Evolutionary conservation across 2,329 filamentous ascomycete genomes (phyloP).

Genomic region (Calcarisporium arbuscula): DNA sequence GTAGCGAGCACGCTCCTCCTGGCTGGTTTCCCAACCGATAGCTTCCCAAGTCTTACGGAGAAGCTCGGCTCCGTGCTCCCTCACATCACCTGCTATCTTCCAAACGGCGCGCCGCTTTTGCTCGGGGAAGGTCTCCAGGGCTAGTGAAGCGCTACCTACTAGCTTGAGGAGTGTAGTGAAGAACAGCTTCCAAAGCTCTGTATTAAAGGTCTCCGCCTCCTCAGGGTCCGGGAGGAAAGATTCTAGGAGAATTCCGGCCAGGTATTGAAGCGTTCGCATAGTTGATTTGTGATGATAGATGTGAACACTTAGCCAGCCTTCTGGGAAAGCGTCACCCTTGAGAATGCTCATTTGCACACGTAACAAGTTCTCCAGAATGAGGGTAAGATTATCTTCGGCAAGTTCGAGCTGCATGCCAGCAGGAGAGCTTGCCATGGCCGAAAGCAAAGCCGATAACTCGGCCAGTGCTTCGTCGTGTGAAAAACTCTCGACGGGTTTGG

Average conservation of each 20-base stretch:
- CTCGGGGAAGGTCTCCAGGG: constrained; percentile 92
- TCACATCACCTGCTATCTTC: constrained; percentile 97
- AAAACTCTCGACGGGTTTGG: constrained; percentile 56
- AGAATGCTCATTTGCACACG: constrained; percentile 86
- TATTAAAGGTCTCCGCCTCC: constrained; percentile 86
- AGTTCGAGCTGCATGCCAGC: constrained; percentile 68
- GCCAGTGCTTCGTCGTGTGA: constrained; percentile 80
- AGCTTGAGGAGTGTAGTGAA: constrained; percentile 85
- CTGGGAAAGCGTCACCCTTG: constrained; percentile 81
- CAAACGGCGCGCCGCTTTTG: constrained; percentile 94
- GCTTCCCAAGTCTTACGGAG: constrained; percentile 85
- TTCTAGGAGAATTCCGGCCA: constrained; percentile 73
- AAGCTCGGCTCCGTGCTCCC: constrained; percentile 83
- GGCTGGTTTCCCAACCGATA: constrained; percentile 88
- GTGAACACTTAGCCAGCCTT: constrained; percentile 84
- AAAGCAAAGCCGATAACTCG: constrained; percentile 82
- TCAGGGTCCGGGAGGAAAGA: constrained; percentile 83
- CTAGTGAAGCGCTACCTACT: constrained; percentile 80
- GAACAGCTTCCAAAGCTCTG: constrained; percentile 88
- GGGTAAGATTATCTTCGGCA: constrained; percentile 65
- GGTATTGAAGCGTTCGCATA: constrained; percentile 76
- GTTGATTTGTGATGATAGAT: constrained; percentile 90
- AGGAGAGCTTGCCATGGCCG: constrained; percentile 69
- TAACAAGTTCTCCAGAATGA: constrained; percentile 70
- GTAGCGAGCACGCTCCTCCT: constrained; percentile 72